phyloP scores from a whole-genome alignment of 1,284 basidiomycete genomes.

The Pseudozyma flocculosa region DNA sequence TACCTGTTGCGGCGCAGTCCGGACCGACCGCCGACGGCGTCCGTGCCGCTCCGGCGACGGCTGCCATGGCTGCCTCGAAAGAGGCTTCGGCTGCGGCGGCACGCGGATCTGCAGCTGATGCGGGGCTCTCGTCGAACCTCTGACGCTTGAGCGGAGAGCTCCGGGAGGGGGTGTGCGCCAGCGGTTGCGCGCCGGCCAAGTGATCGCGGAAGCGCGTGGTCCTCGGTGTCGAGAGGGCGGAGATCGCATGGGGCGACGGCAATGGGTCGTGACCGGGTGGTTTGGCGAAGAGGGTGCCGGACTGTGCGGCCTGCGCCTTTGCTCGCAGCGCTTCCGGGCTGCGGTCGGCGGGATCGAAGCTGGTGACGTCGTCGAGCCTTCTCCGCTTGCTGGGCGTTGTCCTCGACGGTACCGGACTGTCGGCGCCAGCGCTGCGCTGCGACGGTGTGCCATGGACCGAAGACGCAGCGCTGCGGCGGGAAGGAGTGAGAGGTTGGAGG shows the following conservation, averaged over 20 bases:
- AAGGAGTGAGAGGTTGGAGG: too few species aligned
- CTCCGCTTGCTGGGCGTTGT: conserved; percentile 2
- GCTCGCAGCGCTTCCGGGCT: conserved; percentile 28
- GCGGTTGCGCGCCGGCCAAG: not conserved
- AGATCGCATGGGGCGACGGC: conserved; percentile 18
- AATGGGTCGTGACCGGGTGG: not conserved
- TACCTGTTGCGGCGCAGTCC: too few species aligned
- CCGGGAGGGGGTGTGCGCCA: not conserved
- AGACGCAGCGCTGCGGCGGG: too few species aligned
- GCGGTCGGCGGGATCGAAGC: conserved; percentile 5
- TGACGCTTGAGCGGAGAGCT: not conserved
- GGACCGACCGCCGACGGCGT: too few species aligned
- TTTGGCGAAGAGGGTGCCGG: conserved; percentile 21
- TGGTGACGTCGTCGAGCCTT: conserved; percentile 6
- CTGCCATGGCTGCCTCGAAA: too few species aligned
- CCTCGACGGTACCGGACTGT: conserved; percentile 14
- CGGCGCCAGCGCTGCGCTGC: conserved; percentile 10
- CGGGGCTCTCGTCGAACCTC: not conserved
- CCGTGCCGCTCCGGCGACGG: too few species aligned
- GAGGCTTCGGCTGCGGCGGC: not conserved
- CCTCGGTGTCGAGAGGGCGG: not conserved
- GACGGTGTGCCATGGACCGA: conserved; percentile 9
- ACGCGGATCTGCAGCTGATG: not conserved
- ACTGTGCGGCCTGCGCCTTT: conserved; percentile 32
- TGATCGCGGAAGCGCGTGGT: not conserved